Base-by-base conservation (phyloP, 257 asterid genomes). In the Anisodus acutangulus region DNA sequence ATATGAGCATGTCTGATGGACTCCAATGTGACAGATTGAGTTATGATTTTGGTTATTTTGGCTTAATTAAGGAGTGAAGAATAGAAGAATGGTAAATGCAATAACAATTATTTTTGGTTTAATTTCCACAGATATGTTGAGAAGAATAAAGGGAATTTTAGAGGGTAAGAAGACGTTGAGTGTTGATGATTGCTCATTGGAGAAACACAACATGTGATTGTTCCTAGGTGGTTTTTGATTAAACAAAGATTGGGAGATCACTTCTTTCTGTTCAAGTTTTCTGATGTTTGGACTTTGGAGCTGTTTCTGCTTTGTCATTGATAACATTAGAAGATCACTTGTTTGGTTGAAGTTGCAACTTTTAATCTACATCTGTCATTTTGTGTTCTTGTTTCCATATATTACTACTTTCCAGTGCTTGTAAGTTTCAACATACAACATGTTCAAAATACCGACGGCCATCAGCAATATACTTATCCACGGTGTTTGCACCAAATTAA, bases 1-100 rank as follows among this genome's bases (percentile, higher is more conserved):
- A 80, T 97, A 97, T 84, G 99, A 97, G 10, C 99, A 31, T 31
- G 45, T 41, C 45, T 41, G 45, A 41, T 41, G 4, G 45, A 41
- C 45, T 41, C 45, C 45, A 41, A 5, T 41, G 45, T 41, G 45
- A 41, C 45, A 41, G 45, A 41, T 41, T 41, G 45, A 41, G 45
- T 3, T 41, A 41, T 41, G 5, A 3, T 41, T 41, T 41, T 41
- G 5, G 4, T 41, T 41, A 41, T 41, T 41, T 41, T 41, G 45
- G 45, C 45, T 4, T 41, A 31, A 31, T 31, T 31, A 41, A 41
- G 45, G 4, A 41, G 45, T 41, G 45, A 41, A 41, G 35, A 41
- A 41, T 41, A 41, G 45, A 41, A 2, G 5, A 41, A 4, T 41
- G 4, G 45, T 41, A 41, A 41, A 4, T 41, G 45, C 45, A 31